phyloP scores from a whole-genome alignment of 257 asterid genomes.

The Plantago major region DNA sequence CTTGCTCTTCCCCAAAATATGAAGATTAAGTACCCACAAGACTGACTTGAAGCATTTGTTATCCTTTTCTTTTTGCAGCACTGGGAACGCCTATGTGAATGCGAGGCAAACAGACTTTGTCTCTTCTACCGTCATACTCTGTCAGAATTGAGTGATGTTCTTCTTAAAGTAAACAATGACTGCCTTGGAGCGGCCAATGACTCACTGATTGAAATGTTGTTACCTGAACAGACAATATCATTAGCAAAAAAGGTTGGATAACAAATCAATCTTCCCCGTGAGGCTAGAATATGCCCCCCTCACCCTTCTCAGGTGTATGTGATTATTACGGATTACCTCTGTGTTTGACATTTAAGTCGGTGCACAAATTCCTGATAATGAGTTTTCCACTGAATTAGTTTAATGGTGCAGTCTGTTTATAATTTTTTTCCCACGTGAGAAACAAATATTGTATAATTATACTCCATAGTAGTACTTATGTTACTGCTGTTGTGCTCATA shows the following conservation, averaged over 20 bases:
- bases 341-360: too few species aligned
- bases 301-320: too few species aligned
- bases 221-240: conserved; percentile 35
- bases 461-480: too few species aligned
- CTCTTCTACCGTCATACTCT: conserved; percentile 80
- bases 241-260: conserved; percentile 66
- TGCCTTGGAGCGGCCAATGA: conserved; percentile 35
- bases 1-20: conserved; percentile 2
- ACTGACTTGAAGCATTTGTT: conserved; percentile 16
- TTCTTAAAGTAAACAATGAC: conserved; percentile 37
- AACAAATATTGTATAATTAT: too few species aligned
- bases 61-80: conserved; percentile 55
- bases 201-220: conserved; percentile 30
- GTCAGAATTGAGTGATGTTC: conserved; percentile 67
- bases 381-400: too few species aligned
- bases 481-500: too few species aligned
- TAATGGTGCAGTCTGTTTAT: too few species aligned
- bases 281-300: too few species aligned
- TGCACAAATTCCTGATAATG: too few species aligned
- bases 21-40: conserved; percentile 21
- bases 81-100: conserved; percentile 90
- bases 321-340: too few species aligned
- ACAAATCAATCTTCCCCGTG: not conserved
- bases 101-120: conserved; percentile 63
- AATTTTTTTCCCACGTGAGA: too few species aligned